Evolutionary conservation across 441 rosid genomes (phyloP).

Genomic region (Croton setiger): DNA sequence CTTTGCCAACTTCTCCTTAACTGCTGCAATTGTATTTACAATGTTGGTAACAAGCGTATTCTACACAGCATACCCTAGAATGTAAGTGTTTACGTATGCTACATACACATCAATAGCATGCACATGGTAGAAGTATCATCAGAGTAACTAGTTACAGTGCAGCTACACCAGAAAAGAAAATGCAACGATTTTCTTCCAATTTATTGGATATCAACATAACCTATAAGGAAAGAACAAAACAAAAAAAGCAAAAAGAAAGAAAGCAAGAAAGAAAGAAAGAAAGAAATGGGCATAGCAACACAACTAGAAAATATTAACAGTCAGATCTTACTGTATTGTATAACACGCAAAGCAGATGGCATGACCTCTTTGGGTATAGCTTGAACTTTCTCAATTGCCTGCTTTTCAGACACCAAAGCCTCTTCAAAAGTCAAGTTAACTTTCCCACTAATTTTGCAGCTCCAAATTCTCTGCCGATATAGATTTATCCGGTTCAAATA

Average conservation of each 20-base stretch:
- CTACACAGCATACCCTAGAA: neutral
- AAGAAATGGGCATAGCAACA: neutral
- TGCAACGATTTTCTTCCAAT: neutral
- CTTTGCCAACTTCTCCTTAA: neutral
- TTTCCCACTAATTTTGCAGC: conserved; percentile 86
- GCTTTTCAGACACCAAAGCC: conserved; percentile 87
- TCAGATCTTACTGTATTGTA: conserved; percentile 76
- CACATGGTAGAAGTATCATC: neutral
- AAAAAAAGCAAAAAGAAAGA: too few relatives aligned
- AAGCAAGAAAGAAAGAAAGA: too few relatives aligned
- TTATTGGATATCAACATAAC: neutral
- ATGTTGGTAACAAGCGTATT: neutral
- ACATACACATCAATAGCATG: neutral
- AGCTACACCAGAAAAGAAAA: neutral
- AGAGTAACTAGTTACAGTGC: neutral
- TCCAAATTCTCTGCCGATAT: conserved; percentile 85
- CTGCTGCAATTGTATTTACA: neutral
- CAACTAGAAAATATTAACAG: neutral
- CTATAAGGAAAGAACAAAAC: neutral
- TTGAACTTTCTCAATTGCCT: conserved; percentile 69
- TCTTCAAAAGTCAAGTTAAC: conserved; percentile 86
- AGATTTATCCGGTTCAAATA: conserved; percentile 80
- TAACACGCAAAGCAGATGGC: conserved; percentile 57
- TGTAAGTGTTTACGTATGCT: neutral
- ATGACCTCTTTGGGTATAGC: conserved; percentile 70